These are phyloP conservation scores for Harringtonia aguacate DNA, from an alignment of 2,329 filamentous ascomycete genomes.

Conservation along the genomic window DNA sequence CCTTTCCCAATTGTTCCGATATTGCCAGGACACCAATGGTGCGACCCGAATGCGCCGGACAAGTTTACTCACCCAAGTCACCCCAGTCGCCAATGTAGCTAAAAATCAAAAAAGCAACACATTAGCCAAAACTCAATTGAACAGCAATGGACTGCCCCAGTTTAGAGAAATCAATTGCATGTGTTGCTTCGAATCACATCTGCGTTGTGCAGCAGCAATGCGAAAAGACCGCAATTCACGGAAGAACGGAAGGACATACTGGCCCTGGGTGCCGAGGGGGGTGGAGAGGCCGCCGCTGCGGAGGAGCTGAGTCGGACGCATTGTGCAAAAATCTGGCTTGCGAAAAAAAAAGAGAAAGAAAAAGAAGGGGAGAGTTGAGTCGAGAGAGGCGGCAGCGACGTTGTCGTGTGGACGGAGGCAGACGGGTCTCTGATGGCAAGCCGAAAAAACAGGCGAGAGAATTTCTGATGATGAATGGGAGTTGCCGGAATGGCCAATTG, in stretches of 20 bases:
- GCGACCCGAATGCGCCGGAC: not conserved
- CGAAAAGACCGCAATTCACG: constrained; percentile 4
- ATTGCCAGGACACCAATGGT: not conserved
- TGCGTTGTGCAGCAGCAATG: not conserved
- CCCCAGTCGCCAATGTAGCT: constrained; percentile 72
- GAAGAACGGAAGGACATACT: constrained; percentile 24
- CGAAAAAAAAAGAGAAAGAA: not conserved
- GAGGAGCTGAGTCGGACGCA: constrained; percentile 36
- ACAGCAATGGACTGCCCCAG: not conserved
- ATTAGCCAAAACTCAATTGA: not conserved
- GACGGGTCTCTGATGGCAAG: not conserved
- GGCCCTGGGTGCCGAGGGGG: constrained; percentile 31
- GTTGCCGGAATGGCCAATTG: constrained; percentile 16
- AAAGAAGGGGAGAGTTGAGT: not conserved
- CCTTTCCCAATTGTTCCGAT: not conserved
- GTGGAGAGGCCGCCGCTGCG: constrained; percentile 28
- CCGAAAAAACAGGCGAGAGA: constrained; percentile 10
- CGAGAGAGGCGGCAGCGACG: not conserved
- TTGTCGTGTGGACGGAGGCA: not conserved
- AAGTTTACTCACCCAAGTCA: constrained; percentile 54
- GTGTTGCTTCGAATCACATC: not conserved
- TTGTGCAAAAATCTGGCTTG: constrained; percentile 22
- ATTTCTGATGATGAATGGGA: constrained; percentile 14
- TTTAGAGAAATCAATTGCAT: not conserved
- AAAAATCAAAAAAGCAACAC: not conserved